phyloP scores from a whole-genome alignment of 176 grass and related monocot species.

The Rhynchospora breviuscula region DNA sequence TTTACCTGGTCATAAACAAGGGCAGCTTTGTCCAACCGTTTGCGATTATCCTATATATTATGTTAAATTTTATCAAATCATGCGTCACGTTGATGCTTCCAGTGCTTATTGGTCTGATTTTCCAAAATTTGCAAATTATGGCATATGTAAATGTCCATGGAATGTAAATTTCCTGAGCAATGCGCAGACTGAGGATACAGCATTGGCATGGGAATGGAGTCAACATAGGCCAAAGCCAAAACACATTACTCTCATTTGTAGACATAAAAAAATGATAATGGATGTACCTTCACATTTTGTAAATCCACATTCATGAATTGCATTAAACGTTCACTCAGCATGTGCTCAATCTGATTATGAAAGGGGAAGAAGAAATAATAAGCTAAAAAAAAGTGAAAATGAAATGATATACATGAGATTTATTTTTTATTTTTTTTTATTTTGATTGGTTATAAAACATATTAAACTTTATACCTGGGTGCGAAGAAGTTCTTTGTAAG shows the following conservation, averaged over 20 bases:
- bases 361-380: conserved; percentile 16
- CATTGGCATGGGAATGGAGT: neutral
- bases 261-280: neutral
- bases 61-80: conserved; percentile 6
- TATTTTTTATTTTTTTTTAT: conserved; percentile 14
- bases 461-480: conserved; percentile 55
- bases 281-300: conserved; percentile 65
- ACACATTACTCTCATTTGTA: neutral
- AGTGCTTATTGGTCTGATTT: neutral
- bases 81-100: neutral
- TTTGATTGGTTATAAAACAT: conserved; percentile 2
- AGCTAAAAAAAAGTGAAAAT: conserved; percentile 26
- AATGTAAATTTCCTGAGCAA: neutral
- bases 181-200: neutral
- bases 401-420: neutral
- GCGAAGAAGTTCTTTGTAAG: conserved; percentile 42
- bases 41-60: conserved; percentile 70
- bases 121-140: neutral
- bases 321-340: conserved; percentile 73
- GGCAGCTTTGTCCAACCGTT: conserved; percentile 88
- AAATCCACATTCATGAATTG: conserved; percentile 74
- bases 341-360: conserved; percentile 81
- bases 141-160: neutral
- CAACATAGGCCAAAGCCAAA: neutral
- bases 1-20: conserved; percentile 86